phyloP scores from a whole-genome alignment of 352 stramenopile species.

The Phytopythium boreale region DNA sequence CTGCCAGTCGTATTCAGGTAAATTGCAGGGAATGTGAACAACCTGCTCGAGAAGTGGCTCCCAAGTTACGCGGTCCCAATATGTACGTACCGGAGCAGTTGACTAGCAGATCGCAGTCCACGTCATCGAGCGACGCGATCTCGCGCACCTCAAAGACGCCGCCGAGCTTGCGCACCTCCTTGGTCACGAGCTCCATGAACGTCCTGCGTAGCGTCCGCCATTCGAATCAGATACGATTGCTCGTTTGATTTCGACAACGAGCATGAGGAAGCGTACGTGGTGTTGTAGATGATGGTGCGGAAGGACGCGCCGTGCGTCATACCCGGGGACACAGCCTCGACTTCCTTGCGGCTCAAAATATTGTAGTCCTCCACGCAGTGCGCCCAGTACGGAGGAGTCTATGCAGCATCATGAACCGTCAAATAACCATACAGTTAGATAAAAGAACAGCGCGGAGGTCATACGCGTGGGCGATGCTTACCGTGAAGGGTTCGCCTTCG shows the following conservation, averaged over 20 bases:
- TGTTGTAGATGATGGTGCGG: conserved; percentile 66
- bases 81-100: conserved; percentile 47
- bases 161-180: conserved; percentile 40
- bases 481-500: conserved; percentile 26
- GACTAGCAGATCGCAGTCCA: conserved; percentile 51
- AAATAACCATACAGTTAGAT: no score
- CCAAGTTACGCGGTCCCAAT: no score
- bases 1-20: conserved; percentile 9
- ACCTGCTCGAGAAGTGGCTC: no score
- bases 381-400: conserved; percentile 61
- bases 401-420: no score
- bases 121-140: conserved; percentile 27
- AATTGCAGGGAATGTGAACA: not conserved
- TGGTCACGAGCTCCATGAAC: conserved; percentile 47
- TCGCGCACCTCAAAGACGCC: conserved; percentile 48
- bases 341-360: conserved; percentile 38
- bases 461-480: conserved; percentile 10
- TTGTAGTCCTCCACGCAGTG: conserved; percentile 62
- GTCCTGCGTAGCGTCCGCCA: conserved; percentile 20
- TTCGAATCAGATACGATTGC: not conserved
- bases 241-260: not conserved
- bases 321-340: conserved; percentile 25
- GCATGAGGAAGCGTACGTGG: conserved; percentile 23
- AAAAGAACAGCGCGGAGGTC: no score
- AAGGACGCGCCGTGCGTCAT: conserved; percentile 52